These are phyloP conservation scores for Cladosporium sp. DNA, from an alignment of 2,329 filamentous ascomycete species.

Conservation along the genomic window DNA sequence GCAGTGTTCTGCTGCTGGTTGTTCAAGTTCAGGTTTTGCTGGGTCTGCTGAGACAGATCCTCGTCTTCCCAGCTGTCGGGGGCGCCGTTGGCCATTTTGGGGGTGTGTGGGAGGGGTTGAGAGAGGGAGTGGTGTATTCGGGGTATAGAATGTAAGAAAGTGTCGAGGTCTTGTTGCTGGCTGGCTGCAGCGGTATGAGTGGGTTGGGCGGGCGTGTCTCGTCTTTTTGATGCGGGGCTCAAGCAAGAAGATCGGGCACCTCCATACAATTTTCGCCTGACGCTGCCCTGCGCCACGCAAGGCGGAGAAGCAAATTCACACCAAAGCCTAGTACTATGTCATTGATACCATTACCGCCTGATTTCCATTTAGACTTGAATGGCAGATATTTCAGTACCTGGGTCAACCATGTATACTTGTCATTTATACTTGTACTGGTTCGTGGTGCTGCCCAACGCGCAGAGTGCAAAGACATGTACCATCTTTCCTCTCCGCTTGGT, in stretches of 20 bases:
- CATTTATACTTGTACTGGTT: background rate
- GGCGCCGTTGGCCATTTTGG: slow-evolving; percentile 30
- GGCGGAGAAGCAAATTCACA: background rate
- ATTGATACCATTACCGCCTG: background rate
- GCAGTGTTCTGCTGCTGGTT: slow-evolving; percentile 20
- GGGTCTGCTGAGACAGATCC: slow-evolving; percentile 40
- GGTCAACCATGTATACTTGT: background rate
- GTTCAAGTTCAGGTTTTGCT: slow-evolving; percentile 40
- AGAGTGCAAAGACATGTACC: background rate
- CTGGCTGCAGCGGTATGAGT: slow-evolving; percentile 4
- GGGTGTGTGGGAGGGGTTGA: background rate
- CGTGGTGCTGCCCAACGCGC: background rate
- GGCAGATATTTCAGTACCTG: background rate
- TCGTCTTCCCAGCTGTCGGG: slow-evolving; percentile 75
- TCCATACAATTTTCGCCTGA: slow-evolving; percentile 4
- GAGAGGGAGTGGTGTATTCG: background rate
- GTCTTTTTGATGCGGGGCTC: background rate
- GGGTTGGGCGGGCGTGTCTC: background rate
- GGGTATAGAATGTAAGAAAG: background rate
- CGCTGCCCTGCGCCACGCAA: background rate
- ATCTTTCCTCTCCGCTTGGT: background rate
- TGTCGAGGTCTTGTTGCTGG: background rate
- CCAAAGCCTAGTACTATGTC: background rate
- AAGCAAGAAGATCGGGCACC: background rate
- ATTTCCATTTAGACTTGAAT: background rate